A percentile compares a stretch with the other conserved stretches of the same genome.
Evolutionary conservation across 306 rosid genomes (phyloP).

Genomic region (Cicer bijugum): DNA sequence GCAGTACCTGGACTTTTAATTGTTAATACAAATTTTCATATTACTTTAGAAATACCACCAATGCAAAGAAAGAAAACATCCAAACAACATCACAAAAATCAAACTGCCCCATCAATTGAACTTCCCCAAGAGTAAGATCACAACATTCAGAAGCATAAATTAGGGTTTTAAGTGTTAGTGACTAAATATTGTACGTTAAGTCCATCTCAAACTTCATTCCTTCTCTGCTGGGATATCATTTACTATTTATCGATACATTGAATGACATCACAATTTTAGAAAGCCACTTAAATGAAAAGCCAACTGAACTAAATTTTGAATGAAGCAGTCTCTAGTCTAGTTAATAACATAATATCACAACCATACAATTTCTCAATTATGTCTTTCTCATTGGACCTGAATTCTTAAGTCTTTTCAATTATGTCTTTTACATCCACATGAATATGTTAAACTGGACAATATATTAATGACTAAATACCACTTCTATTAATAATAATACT

Average conservation of each 20-base stretch:
- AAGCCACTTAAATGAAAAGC: conserved; percentile 1
- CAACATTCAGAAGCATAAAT: neutral
- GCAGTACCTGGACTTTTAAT: neutral
- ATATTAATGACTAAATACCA: neutral
- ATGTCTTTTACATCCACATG: conserved; percentile 15
- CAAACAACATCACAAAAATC: neutral
- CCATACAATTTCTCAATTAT: conserved; percentile 12
- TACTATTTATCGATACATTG: neutral
- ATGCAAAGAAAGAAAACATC: neutral
- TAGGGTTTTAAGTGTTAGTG: neutral
- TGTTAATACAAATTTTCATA: neutral
- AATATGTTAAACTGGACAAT: neutral
- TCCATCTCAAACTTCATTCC: conserved; percentile 7
- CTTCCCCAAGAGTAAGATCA: neutral
- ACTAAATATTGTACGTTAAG: neutral
- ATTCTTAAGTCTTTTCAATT: neutral
- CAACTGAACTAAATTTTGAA: neutral
- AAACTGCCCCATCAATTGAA: neutral
- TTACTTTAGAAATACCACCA: neutral
- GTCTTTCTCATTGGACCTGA: neutral
- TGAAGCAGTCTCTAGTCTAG: conserved; percentile 10
- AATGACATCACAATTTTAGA: neutral
- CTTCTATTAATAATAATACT: too few relatives aligned
- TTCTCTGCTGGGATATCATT: neutral
- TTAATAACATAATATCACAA: neutral